Conservation (phyloP, 1,284 basidiomycete genomes). For the Wolfiporia cocos region DNA sequence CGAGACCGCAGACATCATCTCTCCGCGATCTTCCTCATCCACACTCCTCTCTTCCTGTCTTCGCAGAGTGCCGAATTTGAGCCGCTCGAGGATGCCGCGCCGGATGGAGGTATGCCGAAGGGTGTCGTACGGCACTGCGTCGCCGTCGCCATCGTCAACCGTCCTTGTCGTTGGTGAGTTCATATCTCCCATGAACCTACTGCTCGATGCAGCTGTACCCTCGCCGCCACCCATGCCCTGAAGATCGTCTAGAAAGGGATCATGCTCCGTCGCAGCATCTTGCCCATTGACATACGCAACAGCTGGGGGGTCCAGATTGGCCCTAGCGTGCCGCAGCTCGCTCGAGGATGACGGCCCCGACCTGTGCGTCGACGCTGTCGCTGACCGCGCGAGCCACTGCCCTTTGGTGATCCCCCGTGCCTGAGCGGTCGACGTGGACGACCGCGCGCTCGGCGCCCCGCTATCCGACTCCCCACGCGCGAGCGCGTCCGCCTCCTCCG, state of each 20-base stretch:
- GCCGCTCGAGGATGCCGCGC: slow-evolving; percentile 25
- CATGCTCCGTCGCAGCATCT: slow-evolving; percentile 14
- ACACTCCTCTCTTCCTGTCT: slow-evolving; percentile 5
- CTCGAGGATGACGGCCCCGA: too few relatives aligned
- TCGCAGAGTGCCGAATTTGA: slow-evolving; percentile 20
- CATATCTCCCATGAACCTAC: too few relatives aligned
- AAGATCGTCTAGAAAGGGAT: slow-evolving; percentile 17
- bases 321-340: not conserved
- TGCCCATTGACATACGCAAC: not conserved
- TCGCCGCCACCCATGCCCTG: slow-evolving; percentile 2
- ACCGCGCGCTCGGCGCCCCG: too few relatives aligned
- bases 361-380: too few relatives aligned
- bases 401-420: too few relatives aligned
- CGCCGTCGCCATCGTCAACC: slow-evolving; percentile 9
- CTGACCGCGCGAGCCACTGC: too few relatives aligned
- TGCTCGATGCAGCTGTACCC: too few relatives aligned
- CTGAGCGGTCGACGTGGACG: too few relatives aligned
- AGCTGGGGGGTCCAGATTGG: not conserved
- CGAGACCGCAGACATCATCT: not conserved
- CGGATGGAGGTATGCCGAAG: slow-evolving; percentile 27
- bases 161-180: too few relatives aligned
- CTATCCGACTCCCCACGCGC: too few relatives aligned
- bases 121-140: slow-evolving; percentile 21
- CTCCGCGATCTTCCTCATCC: slow-evolving; percentile 5
- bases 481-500: too few relatives aligned